Evolutionary conservation across 345 rosid genomes (phyloP).

Genomic region (Aquilaria malaccensis): DNA sequence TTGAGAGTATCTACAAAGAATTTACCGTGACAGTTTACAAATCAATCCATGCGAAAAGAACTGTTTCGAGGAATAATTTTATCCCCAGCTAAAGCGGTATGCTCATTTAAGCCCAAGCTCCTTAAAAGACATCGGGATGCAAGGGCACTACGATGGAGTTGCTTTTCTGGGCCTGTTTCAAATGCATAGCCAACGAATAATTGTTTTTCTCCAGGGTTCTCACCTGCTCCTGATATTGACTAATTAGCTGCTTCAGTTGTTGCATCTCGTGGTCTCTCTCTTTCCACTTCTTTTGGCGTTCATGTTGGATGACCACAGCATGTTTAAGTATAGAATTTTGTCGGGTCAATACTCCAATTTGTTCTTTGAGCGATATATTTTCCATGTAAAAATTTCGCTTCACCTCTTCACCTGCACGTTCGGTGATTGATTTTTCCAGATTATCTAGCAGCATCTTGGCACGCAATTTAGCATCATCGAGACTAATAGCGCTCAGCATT

Average conservation of each 20-base stretch:
- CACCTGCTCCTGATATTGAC: constrained; percentile 18
- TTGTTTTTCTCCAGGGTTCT: constrained; percentile 18
- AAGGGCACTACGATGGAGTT: constrained; percentile 12
- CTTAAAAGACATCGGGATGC: constrained; percentile 14
- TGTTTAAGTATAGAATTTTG: constrained; percentile 13
- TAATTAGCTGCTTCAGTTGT: constrained; percentile 10
- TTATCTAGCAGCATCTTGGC: too few species aligned
- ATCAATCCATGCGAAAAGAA: too few species aligned
- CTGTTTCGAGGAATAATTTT: too few species aligned
- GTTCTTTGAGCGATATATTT: constrained; percentile 14
- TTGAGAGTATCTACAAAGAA: too few species aligned
- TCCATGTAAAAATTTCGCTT: neutral
- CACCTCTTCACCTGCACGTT: too few species aligned
- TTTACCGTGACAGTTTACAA: too few species aligned
- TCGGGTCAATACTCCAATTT: constrained; percentile 9
- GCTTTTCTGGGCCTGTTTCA: constrained; percentile 16
- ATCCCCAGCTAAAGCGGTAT: too few species aligned
- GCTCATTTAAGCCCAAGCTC: neutral
- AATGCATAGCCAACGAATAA: constrained; percentile 18
- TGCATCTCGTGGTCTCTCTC: constrained; percentile 7
- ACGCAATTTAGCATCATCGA: too few species aligned
- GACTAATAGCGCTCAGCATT: too few species aligned
- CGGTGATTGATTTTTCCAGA: too few species aligned
- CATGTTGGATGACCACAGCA: constrained; percentile 16
- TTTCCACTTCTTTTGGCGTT: constrained; percentile 16